Percentiles rank a stretch among this genome's conserved stretches.
Evolutionary conservation across 495 filamentous ascomycete genomes (phyloP).

Genomic region (Bombardia bombarda): DNA sequence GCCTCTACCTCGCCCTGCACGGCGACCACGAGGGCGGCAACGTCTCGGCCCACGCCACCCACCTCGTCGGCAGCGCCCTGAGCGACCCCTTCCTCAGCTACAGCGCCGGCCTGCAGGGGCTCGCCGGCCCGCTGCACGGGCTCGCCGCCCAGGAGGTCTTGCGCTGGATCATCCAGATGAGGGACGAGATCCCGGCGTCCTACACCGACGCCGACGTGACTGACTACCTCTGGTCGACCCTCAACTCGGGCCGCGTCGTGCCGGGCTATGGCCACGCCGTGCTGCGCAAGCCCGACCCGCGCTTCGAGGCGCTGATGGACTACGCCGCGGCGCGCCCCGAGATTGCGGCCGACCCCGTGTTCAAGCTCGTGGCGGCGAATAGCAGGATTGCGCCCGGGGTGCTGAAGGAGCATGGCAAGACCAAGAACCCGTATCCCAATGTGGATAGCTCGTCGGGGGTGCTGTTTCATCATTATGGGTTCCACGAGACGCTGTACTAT

Average conservation of each 20-base stretch:
- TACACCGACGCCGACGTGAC: constrained; percentile 74
- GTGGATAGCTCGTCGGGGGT: constrained; percentile 90
- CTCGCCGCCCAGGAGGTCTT: constrained; percentile 96
- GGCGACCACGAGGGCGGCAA: constrained; percentile 98
- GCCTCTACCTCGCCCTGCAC: constrained; percentile 91
- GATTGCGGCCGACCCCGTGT: constrained; percentile 80
- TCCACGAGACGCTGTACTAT: constrained; percentile 95
- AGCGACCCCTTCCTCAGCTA: constrained; percentile 94
- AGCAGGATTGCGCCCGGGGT: constrained; percentile 70
- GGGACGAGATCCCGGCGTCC: constrained; percentile 68
- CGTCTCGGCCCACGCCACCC: constrained; percentile 94
- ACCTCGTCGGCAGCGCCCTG: constrained; percentile 92
- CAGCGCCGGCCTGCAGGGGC: constrained; percentile 88
- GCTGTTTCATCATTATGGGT: constrained; percentile 93
- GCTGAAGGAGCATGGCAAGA: constrained; percentile 91
- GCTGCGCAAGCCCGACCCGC: constrained; percentile 90
- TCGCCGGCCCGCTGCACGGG: constrained; percentile 92
- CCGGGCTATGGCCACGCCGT: constrained; percentile 98
- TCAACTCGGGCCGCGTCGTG: constrained; percentile 90
- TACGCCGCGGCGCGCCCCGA: constrained; percentile 79
- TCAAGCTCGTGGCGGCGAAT: constrained; percentile 87
- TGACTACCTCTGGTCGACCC: constrained; percentile 83
- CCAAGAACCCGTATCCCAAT: constrained; percentile 97
- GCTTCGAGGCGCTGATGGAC: constrained; percentile 93
- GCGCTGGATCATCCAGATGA: constrained; percentile 92